A percentile compares a stretch with the other conserved stretches of the same genome.
These are phyloP conservation scores for Carex scoparia DNA, from an alignment of 176 grass and related monocot genomes.

Conservation along the genomic window DNA sequence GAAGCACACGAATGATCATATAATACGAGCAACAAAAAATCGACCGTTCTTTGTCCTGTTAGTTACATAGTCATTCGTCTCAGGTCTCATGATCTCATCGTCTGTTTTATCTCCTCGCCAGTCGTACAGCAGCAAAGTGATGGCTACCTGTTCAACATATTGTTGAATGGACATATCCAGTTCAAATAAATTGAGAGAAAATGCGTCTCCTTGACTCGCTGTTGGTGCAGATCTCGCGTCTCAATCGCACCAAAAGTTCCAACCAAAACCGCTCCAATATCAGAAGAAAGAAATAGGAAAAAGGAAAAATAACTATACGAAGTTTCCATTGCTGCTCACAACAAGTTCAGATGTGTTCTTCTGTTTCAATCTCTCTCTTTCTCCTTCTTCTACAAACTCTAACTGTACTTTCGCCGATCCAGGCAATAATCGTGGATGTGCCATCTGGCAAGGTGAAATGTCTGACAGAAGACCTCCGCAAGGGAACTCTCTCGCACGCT, in stretches of 20 bases:
- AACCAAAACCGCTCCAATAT: not conserved
- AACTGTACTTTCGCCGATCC: not conserved
- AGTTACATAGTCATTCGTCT: not conserved
- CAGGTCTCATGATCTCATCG: not conserved
- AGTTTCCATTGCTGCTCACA: not conserved
- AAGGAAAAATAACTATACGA: not conserved
- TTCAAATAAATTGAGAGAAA: not conserved
- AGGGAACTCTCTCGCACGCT: conserved; percentile 30
- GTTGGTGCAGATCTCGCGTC: not conserved
- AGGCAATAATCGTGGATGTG: conserved; percentile 41
- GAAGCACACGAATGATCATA: not conserved
- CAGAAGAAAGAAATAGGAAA: not conserved
- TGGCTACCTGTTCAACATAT: not conserved
- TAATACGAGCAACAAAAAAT: not conserved
- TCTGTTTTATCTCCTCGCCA: not conserved
- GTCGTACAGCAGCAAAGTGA: not conserved
- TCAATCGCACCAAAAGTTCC: not conserved
- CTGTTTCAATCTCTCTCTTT: not conserved
- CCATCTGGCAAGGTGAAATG: conserved; percentile 47
- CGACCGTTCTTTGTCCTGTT: not conserved
- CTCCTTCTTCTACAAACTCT: conserved; percentile 5
- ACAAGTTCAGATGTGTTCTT: conserved; percentile 3
- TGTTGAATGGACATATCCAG: not conserved
- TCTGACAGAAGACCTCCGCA: conserved; percentile 36
- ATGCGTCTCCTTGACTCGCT: not conserved